Base-by-base conservation (phyloP, 2,329 filamentous ascomycete genomes). In the Microsporum canis region DNA sequence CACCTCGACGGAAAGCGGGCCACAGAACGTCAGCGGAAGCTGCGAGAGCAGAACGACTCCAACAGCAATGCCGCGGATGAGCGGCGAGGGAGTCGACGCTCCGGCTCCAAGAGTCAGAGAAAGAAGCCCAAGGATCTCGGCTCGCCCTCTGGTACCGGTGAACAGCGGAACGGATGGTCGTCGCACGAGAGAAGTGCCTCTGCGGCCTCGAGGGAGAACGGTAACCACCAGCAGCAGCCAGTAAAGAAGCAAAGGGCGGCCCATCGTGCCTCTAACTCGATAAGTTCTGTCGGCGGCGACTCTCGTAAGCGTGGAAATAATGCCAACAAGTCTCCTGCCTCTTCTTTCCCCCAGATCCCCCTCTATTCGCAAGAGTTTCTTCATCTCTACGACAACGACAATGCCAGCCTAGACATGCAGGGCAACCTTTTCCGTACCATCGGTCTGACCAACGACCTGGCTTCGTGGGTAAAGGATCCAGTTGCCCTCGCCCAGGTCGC, bases 401-500 rank as follows among this genome's bases (percentile, higher is more conserved):
- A 81, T 72, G 71, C 79, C 12, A 79, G 80, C 60, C 80, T 82
- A 5, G 79, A 78, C 65, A 83, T 77, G 72, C 80, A 86, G 60
- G 87, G 85, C 63, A 96, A 96, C 70, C 84, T 88, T 0, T 91
- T 90, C 70, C 86, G 84, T 49, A 89, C 84, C 66, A 81, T 96
- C 8, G 80, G 80, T 39, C 85, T 95, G 39, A 86, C 88, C 3
- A 88, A 88, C 62, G 82, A 85, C 14, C 81, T 95, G 62, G 86
- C 88, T 0, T 78, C 81, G 2, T 97, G 92, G 91, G 80, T 95
- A 31, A 84, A 83, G 61, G 87, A 95, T 63, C 82, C 84, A 0
- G 83, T 85, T 10, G 84, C 84, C 8, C 79, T 95, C 66, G 80
- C 82, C 58, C 76, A 80, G 61, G 88, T 89, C 64, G 84, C 86